Evolutionary conservation across 805 yeast species (phyloP), one percentile per base, ranked within the genome.

Genomic region (Candida boidinii): DNA sequence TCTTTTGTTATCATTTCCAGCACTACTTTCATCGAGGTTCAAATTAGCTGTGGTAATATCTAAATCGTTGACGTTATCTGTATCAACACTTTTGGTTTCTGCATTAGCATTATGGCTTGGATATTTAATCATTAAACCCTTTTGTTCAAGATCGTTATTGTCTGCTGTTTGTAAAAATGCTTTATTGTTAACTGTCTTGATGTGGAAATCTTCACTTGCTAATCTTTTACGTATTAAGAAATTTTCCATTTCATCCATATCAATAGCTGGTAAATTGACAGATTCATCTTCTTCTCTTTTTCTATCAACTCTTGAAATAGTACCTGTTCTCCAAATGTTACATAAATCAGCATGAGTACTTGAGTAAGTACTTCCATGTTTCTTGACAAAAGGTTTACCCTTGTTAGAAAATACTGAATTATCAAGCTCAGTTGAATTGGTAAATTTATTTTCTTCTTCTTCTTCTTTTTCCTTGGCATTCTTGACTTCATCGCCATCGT

Each of bases 241-340:
- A 24, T 45, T 37, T 35, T 55, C 55, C 36, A 54, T 44, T 20
- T 53, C 49, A 29, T 44, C 48, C 10, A 34, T 46, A 3, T 52
- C 41, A 22, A 51, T 29, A n/a, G 38, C 40, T 8, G 46, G 48
- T 9, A 48, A 34, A 23, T 34, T 23, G 23, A 37, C 35, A 17
- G 26, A 28, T 13, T 41, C 44, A 28, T 39, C 41, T 10, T 39
- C n/a, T 14, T 20, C 14, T 29, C 17, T 41, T 33, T 41, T 46
- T 19, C 39, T 30, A 1, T n/a, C n/a, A n/a, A n/a, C n/a, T n/a
- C n/a, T n/a, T n/a, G 49, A 39, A 9, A 51, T 28, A 4, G 55
- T 49, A 15, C 55, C 55, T 26, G 42, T 39, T 33, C 54, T 39
- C 59, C 59, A 54, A 13, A 55, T 43, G 27, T 46, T 39, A 13